These are phyloP conservation scores for Penicillium macrosclerotiorum DNA, from an alignment of 495 filamentous ascomycete genomes.

Conservation along the genomic window DNA sequence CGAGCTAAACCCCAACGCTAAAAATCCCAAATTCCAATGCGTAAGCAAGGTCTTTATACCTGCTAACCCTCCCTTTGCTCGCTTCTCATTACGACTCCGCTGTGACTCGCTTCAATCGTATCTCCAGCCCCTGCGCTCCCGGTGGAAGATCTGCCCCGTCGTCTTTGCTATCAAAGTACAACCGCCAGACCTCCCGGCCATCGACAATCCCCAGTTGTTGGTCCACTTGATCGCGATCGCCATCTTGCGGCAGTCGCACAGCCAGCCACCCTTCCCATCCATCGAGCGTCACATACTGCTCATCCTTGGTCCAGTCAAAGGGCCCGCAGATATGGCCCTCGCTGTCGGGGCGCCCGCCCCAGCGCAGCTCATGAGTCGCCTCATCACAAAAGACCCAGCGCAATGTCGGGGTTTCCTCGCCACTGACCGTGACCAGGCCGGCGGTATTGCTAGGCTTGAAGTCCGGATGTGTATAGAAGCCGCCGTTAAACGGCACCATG, in stretches of 20 bases:
- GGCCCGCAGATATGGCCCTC: constrained; percentile 28
- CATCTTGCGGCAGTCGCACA: constrained; percentile 20
- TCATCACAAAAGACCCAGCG: constrained; percentile 29
- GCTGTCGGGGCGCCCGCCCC: constrained; percentile 26
- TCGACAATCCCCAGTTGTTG: constrained; percentile 13
- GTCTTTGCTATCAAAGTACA: constrained; percentile 30
- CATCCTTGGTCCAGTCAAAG: constrained; percentile 29
- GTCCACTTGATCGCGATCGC: constrained; percentile 9
- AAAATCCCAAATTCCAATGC: background rate
- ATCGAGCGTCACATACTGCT: constrained; percentile 23
- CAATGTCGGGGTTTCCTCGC: constrained; percentile 22
- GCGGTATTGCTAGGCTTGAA: constrained; percentile 21
- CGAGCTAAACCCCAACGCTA: too few relatives aligned
- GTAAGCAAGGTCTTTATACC: too few relatives aligned
- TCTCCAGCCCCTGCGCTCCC: constrained; percentile 21
- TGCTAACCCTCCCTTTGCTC: too few relatives aligned
- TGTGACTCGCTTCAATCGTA: constrained; percentile 23
- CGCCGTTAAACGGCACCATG: constrained; percentile 27
- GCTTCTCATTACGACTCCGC: constrained; percentile 12
- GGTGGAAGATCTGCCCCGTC: constrained; percentile 25
- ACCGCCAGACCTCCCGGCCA: constrained; percentile 23
- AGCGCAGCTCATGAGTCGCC: constrained; percentile 23
- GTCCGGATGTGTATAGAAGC: constrained; percentile 24
- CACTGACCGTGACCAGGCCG: constrained; percentile 26
- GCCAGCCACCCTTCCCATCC: constrained; percentile 27